A percentile compares a stretch with the other conserved stretches of the same genome.
Conservation (phyloP, 495 filamentous ascomycete genomes). For the Hypoxylon intermedium region DNA sequence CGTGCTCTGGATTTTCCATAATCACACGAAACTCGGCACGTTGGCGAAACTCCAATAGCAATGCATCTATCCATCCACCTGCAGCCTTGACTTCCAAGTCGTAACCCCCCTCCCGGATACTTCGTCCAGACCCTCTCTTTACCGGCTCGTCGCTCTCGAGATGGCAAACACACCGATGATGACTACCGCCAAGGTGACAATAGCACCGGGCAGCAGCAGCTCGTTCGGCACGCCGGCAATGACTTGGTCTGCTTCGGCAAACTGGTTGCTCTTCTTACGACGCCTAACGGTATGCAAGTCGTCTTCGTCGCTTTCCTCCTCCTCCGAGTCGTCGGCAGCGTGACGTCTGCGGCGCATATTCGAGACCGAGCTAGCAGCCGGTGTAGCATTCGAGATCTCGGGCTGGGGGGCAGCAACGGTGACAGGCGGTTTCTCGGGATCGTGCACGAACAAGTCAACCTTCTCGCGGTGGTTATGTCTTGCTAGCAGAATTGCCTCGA, state of each 20-base stretch:
- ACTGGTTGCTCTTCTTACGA: slow-evolving; percentile 45
- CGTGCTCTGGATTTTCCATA: slow-evolving; percentile 3
- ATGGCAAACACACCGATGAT: slow-evolving; percentile 94
- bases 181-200: slow-evolving; percentile 91
- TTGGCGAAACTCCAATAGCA: slow-evolving; percentile 11
- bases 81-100: neutral
- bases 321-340: slow-evolving; percentile 54
- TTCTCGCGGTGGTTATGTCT: slow-evolving; percentile 81
- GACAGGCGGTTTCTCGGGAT: slow-evolving; percentile 84
- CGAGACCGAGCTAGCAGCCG: slow-evolving; percentile 57
- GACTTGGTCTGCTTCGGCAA: slow-evolving; percentile 68
- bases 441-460: slow-evolving; percentile 96
- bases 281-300: slow-evolving; percentile 57
- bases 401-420: slow-evolving; percentile 71
- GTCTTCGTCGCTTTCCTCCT: slow-evolving; percentile 69
- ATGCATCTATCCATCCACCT: slow-evolving; percentile 6
- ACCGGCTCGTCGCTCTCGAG: slow-evolving; percentile 74
- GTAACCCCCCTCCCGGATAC: neutral
- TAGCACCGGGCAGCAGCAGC: slow-evolving; percentile 87
- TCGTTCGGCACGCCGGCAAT: slow-evolving; percentile 96
- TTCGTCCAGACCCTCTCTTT: too few relatives aligned
- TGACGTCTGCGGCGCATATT: slow-evolving; percentile 61
- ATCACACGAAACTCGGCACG: neutral
- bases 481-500: slow-evolving; percentile 87
- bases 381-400: slow-evolving; percentile 58